Percentiles rank a stretch among this genome's conserved stretches.
These are phyloP conservation scores for Alternaria sp. DNA, from an alignment of 2,329 filamentous ascomycete species.

Conservation along the genomic window DNA sequence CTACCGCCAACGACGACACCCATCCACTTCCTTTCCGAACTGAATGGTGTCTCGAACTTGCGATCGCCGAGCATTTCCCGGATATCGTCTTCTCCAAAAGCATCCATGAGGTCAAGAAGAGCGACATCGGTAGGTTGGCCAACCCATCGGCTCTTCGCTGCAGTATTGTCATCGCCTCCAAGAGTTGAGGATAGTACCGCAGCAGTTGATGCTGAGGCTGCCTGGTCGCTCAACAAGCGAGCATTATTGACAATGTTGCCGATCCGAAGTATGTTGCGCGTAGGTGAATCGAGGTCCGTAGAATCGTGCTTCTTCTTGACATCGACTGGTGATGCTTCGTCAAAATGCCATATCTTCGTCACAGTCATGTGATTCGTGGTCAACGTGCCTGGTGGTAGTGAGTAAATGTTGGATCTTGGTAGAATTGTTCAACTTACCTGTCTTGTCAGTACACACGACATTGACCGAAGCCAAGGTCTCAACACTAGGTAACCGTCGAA, in stretches of 20 bases:
- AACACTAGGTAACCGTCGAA: conserved; percentile 93
- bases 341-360: conserved; percentile 95
- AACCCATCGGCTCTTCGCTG: conserved; percentile 86
- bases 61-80: conserved; percentile 85
- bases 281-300: conserved; percentile 72
- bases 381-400: conserved; percentile 70
- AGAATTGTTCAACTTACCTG: conserved; percentile 61
- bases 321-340: conserved; percentile 65
- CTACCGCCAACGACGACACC: conserved; percentile 77
- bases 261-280: conserved; percentile 82
- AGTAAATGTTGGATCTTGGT: background rate
- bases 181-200: conserved; percentile 88
- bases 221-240: conserved; percentile 75
- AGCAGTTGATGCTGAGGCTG: conserved; percentile 74
- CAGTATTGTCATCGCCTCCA: conserved; percentile 64
- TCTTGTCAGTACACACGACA: conserved; percentile 99
- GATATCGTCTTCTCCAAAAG: conserved; percentile 89
- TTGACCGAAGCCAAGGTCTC: conserved; percentile 99
- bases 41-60: conserved; percentile 89
- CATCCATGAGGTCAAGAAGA: conserved; percentile 91
- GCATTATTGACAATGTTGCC: conserved; percentile 98
- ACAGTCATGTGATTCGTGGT: conserved; percentile 99
- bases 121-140: conserved; percentile 97
- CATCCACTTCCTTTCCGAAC: conserved; percentile 99
- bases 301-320: conserved; percentile 63